These are phyloP conservation scores for Termitomyces sp. DNA, from an alignment of 768 basidiomycete genomes.

Conservation along the genomic window DNA sequence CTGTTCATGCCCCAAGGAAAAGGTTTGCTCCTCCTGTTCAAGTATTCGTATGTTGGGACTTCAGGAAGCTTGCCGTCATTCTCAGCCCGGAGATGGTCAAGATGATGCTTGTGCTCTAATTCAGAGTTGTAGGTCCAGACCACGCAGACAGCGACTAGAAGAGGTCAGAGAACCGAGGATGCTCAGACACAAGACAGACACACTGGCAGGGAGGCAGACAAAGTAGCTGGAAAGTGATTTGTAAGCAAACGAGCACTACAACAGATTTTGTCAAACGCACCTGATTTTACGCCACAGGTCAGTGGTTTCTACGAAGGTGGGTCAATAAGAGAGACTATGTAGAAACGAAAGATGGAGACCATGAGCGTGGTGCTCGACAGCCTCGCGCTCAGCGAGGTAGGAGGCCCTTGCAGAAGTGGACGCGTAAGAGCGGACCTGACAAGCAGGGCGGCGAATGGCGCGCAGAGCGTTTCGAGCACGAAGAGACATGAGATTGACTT, in stretches of 20 bases:
- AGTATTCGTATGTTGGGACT: conserved; percentile 65
- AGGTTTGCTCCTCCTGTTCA: conserved; percentile 72
- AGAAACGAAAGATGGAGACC: conserved; percentile 29
- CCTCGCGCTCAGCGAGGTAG: conserved; percentile 49
- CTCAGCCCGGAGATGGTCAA: conserved; percentile 64
- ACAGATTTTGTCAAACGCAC: conserved; percentile 18
- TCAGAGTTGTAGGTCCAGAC: conserved; percentile 55
- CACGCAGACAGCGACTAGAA: conserved; percentile 40
- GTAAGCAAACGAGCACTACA: conserved; percentile 4
- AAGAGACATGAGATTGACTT: conserved; percentile 36
- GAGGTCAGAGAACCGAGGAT: background rate
- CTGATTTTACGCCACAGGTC: conserved; percentile 87
- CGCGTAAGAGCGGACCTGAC: conserved; percentile 33
- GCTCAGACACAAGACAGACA: conserved; percentile 22
- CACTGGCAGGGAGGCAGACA: conserved; percentile 71
- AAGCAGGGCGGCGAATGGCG: conserved; percentile 37
- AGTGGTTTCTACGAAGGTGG: conserved; percentile 50
- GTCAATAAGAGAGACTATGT: conserved; percentile 2
- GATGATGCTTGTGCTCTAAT: conserved; percentile 63
- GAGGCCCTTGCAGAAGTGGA: conserved; percentile 32
- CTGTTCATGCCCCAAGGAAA: conserved; percentile 85
- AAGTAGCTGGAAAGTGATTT: conserved; percentile 48
- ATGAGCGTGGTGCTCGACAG: conserved; percentile 59
- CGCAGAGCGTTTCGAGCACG: conserved; percentile 45
- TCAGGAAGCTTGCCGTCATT: conserved; percentile 70